Conservation (phyloP, 1,284 basidiomycete genomes). For the Lignosus rhinocerotis region DNA sequence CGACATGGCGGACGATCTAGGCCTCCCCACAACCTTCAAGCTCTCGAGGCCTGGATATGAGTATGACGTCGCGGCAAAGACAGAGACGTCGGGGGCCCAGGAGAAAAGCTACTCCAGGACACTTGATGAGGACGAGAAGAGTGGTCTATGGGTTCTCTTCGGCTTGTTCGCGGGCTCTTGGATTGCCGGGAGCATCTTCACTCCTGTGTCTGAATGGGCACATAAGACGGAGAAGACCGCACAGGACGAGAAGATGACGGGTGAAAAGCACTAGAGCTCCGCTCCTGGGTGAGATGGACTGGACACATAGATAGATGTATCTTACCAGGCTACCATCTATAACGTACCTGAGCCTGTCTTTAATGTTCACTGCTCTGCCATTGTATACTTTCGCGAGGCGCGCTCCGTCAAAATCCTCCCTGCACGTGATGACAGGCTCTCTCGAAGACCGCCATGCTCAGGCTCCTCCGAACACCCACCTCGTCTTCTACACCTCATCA, state of each 20-base stretch:
- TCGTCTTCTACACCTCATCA: background rate
- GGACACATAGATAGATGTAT: slow-evolving; percentile 19
- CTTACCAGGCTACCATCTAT: slow-evolving; percentile 15
- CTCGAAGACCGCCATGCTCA: slow-evolving; percentile 23
- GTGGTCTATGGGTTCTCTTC: slow-evolving; percentile 53
- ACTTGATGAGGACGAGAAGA: slow-evolving; percentile 52
- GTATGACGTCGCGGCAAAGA: slow-evolving; percentile 27
- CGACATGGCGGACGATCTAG: slow-evolving; percentile 39
- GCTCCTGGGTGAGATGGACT: slow-evolving; percentile 1
- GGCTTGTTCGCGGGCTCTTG: slow-evolving; percentile 57
- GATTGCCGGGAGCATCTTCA: slow-evolving; percentile 45
- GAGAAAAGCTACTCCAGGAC: slow-evolving; percentile 41
- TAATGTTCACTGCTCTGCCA: slow-evolving; percentile 3
- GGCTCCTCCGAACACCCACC: slow-evolving; percentile 8
- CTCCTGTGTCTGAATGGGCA: slow-evolving; percentile 28
- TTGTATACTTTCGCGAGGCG: background rate
- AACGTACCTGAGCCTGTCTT: slow-evolving; percentile 8
- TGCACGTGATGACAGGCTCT: slow-evolving; percentile 13
- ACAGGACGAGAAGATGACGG: slow-evolving; percentile 16
- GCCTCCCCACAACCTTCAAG: slow-evolving; percentile 37
- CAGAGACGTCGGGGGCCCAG: slow-evolving; percentile 27
- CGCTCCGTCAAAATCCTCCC: background rate
- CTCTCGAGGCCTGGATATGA: slow-evolving; percentile 18
- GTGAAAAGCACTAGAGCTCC: slow-evolving; percentile 19
- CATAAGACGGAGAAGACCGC: slow-evolving; percentile 25